These are phyloP conservation scores for Silene vulgaris DNA, from an alignment of 179 eudicot species.

Conservation along the genomic window DNA sequence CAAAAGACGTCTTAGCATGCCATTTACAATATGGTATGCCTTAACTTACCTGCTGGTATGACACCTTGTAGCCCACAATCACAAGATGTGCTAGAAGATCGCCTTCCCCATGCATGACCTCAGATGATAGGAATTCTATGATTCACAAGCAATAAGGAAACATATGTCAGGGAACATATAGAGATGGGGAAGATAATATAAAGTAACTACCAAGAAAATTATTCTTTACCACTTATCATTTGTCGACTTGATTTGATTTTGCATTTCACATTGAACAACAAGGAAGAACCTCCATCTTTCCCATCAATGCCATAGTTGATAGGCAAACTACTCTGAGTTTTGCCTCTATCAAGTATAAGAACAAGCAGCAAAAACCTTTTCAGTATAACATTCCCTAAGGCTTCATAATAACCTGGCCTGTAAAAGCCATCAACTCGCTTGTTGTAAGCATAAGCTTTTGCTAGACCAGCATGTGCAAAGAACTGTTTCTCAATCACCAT, in stretches of 20 bases:
- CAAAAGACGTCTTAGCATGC: not conserved
- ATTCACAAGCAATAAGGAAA: constrained; percentile 18
- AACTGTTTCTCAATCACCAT: constrained; percentile 80
- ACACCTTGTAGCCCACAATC: constrained; percentile 82
- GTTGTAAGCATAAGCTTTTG: constrained; percentile 75
- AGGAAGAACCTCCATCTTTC: constrained; percentile 92
- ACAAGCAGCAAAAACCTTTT: constrained; percentile 87
- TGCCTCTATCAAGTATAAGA: constrained; percentile 78
- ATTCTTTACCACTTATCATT: constrained; percentile 59
- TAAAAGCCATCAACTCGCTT: constrained; percentile 88
- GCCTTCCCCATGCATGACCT: constrained; percentile 96
- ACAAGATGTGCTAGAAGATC: constrained; percentile 80
- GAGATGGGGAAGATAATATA: not conserved
- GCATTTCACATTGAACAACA: constrained; percentile 61
- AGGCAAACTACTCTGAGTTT: constrained; percentile 70
- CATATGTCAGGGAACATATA: constrained; percentile 15
- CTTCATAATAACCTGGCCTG: constrained; percentile 87
- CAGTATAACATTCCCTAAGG: constrained; percentile 63
- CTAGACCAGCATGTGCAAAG: constrained; percentile 72
- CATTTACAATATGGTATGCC: not conserved
- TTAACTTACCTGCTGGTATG: constrained; percentile 65
- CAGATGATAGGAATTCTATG: constrained; percentile 71
- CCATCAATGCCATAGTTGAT: constrained; percentile 92
- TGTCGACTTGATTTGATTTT: constrained; percentile 70
- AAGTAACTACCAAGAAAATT: constrained; percentile 11